These are phyloP conservation scores for Daldinia sp. DNA, from an alignment of 2,329 filamentous ascomycete genomes.

Conservation along the genomic window DNA sequence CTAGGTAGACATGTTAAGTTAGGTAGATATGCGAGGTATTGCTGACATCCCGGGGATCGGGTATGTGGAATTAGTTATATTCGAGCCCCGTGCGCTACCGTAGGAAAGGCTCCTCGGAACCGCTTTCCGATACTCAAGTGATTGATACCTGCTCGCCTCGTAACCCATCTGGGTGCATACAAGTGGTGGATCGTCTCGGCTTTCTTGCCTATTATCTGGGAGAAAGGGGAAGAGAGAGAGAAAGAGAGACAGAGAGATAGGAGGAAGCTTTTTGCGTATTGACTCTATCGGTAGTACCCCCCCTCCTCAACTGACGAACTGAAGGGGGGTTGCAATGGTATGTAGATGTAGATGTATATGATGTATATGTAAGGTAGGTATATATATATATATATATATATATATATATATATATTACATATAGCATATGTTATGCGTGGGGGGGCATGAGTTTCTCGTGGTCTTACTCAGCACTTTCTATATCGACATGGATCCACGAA, in stretches of 20 bases:
- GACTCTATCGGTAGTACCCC: constrained; percentile 1
- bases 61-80: constrained; percentile 9
- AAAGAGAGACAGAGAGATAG: too few relatives aligned
- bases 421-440: neutral
- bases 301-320: neutral
- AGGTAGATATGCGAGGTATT: neutral
- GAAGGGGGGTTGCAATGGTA: neutral
- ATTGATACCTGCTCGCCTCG: neutral
- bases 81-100: constrained; percentile 5
- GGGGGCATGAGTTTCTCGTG: constrained; percentile 1
- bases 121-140: neutral
- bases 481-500: constrained; percentile 2
- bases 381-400: too few relatives aligned
- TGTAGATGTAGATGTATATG: too few relatives aligned
- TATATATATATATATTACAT: too few relatives aligned
- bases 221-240: too few relatives aligned
- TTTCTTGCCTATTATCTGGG: neutral
- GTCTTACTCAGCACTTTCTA: constrained; percentile 22
- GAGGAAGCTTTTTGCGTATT: too few relatives aligned
- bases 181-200: neutral
- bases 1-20: neutral
- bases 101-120: constrained; percentile 7
- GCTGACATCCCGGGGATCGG: constrained; percentile 13
- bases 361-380: too few relatives aligned
- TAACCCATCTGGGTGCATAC: neutral